Evolutionary conservation across 108 stramenopile species (phyloP).

Genomic region (Cyclotella sp.): DNA sequence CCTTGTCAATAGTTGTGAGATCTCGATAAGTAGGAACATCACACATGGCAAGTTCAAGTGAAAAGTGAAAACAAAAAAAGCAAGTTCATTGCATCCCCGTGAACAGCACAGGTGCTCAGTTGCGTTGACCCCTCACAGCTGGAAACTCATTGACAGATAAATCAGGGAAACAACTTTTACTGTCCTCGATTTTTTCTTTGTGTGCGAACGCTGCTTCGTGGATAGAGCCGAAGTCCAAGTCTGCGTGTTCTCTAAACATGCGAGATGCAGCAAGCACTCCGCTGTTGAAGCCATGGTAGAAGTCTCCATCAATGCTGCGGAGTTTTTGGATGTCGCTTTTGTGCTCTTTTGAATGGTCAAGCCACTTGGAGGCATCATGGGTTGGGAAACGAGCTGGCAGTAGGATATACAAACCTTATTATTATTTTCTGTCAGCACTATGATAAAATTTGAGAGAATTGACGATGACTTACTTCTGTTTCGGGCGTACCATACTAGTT

Average conservation of each 20-base stretch:
- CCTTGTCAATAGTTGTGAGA: no score
- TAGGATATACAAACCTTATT: background rate
- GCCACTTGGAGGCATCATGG: slow-evolving; percentile 47
- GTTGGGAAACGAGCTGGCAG: slow-evolving; percentile 51
- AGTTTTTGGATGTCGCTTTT: slow-evolving; percentile 49
- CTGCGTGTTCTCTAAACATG: slow-evolving; percentile 47
- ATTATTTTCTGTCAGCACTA: no score
- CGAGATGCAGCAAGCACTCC: slow-evolving; percentile 58
- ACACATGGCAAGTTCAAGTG: background rate
- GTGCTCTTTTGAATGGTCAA: slow-evolving; percentile 49
- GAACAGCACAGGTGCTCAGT: background rate
- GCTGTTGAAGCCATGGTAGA: slow-evolving; percentile 56
- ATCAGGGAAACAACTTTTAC: slow-evolving; percentile 26
- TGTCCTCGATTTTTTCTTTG: slow-evolving; percentile 18
- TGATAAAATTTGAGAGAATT: no score
- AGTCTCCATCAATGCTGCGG: slow-evolving; percentile 47
- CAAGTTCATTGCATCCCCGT: no score
- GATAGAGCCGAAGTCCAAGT: background rate
- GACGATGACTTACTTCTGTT: slow-evolving; percentile 43
- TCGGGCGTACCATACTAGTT: slow-evolving; percentile 57
- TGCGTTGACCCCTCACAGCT: slow-evolving; percentile 8
- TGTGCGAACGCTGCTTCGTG: background rate
- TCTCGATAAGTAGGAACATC: no score
- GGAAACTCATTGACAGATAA: slow-evolving; percentile 15
- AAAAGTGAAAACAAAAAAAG: background rate